Base-by-base conservation (phyloP, 75 land plant genomes). In the Larix kaempferi region DNA sequence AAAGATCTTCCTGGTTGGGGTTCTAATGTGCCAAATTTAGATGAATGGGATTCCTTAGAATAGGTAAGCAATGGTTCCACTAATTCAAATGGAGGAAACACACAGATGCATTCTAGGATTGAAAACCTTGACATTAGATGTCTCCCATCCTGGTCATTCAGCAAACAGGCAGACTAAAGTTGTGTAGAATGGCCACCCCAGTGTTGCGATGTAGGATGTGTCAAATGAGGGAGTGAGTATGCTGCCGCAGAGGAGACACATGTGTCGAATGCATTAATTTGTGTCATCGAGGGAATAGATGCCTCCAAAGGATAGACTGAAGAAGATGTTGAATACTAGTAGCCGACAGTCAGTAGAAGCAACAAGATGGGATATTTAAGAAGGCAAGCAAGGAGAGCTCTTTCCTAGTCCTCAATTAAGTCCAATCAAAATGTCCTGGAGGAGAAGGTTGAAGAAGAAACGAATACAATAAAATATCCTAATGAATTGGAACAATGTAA, bases 1-100 rank as follows among this genome's bases (percentile, higher is more conserved):
- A 26, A 25, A 69, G 91, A 94, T 12, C 80, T 91, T 69, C 99
- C 95, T 35, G 99, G 99, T 3, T 96, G 99, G 97, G 99, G 99
- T 1, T 76, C 85, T 12, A 95, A 94, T 82, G 99, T 96, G 19
- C 86, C 89, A 5, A 96, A 96, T 85, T 71, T 92, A 72, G 86
- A 90, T 71, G 99, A 96, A 60, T 96, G 99, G 99, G 97, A 96
- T 75, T 91, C 89, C 56, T 57, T 96, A 19, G 90, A 95, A 49
- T 58, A 88, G 64, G 79, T 35, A 56, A 73, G 41, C 15, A 90
- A 84, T 21, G 78, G 73, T 41, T 61, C 12, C 52, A 22, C 58
- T 14, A 55, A 77, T 63, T 6, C 52, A 44, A 44, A 44, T 0
- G 52, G 52, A 1, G 6, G 1, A 44, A 44, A 6, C 52, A 12